These are phyloP conservation scores for Juncus inflexus DNA, from an alignment of 176 grass and related monocot genomes.

Conservation along the genomic window DNA sequence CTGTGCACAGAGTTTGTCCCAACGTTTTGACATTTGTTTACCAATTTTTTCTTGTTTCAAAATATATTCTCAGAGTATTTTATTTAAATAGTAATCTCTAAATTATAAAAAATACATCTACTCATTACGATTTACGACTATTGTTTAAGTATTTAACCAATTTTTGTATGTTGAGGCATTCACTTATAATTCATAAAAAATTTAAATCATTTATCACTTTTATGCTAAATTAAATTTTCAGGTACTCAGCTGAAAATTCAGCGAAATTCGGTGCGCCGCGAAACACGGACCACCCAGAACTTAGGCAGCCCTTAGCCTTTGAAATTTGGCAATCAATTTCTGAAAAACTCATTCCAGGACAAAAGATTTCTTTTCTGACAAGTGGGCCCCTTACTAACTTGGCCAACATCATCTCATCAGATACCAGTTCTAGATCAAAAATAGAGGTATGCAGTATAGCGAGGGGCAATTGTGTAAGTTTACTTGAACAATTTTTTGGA, in stretches of 20 bases:
- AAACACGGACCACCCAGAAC: slow-evolving; percentile 63
- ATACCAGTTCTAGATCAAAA: slow-evolving; percentile 37
- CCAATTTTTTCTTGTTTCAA: too few relatives aligned
- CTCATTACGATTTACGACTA: too few relatives aligned
- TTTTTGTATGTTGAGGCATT: neutral
- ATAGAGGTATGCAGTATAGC: slow-evolving; percentile 41
- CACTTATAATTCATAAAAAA: too few relatives aligned
- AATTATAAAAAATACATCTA: too few relatives aligned
- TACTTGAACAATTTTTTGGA: too few relatives aligned
- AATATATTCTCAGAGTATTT: too few relatives aligned
- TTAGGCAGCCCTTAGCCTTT: slow-evolving; percentile 66
- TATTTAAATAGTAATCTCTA: too few relatives aligned
- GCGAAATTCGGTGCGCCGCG: slow-evolving; percentile 62
- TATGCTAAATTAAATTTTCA: slow-evolving; percentile 16
- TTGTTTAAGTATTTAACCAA: too few relatives aligned
- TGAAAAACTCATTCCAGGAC: slow-evolving; percentile 37
- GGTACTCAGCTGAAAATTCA: slow-evolving; percentile 81
- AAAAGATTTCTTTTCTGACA: slow-evolving; percentile 61
- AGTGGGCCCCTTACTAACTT: slow-evolving; percentile 88
- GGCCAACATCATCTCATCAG: slow-evolving; percentile 60
- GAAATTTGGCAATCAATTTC: slow-evolving; percentile 76
- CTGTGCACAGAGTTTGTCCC: too few relatives aligned
- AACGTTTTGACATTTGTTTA: too few relatives aligned
- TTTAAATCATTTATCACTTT: neutral
- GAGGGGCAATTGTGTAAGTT: neutral